Conservation (phyloP, 176 grass and related monocot species). For the Oryza meridionalis region DNA sequence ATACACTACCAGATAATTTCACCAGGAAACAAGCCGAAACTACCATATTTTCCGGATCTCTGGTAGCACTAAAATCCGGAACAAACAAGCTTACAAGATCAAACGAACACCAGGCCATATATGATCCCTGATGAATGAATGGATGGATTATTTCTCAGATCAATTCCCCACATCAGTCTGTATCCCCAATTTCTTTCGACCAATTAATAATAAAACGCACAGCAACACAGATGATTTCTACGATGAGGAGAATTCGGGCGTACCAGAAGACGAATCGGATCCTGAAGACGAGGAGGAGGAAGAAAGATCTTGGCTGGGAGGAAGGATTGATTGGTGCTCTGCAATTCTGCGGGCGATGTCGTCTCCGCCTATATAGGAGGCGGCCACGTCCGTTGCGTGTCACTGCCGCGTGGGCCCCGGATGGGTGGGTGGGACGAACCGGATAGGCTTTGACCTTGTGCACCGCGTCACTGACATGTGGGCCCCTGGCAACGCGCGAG, state of each 20-base stretch:
- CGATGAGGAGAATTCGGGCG: neutral
- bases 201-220: no score
- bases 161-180: neutral
- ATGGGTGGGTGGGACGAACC: neutral
- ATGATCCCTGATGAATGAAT: neutral
- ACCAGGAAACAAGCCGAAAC: no score
- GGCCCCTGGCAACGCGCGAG: neutral
- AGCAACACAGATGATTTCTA: neutral
- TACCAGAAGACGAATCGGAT: neutral
- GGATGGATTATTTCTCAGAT: no score
- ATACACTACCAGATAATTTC: no score
- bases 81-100: neutral
- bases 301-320: neutral
- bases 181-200: no score
- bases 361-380: neutral
- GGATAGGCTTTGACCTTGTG: constrained; percentile 2
- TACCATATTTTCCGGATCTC: no score
- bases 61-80: neutral
- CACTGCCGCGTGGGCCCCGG: neutral
- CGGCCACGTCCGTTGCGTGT: neutral
- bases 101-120: neutral
- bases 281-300: neutral
- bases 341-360: neutral
- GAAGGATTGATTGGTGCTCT: neutral
- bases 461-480: neutral